phyloP scores from a whole-genome alignment of 176 grass and related monocot species.

The Raddia distichophylla region DNA sequence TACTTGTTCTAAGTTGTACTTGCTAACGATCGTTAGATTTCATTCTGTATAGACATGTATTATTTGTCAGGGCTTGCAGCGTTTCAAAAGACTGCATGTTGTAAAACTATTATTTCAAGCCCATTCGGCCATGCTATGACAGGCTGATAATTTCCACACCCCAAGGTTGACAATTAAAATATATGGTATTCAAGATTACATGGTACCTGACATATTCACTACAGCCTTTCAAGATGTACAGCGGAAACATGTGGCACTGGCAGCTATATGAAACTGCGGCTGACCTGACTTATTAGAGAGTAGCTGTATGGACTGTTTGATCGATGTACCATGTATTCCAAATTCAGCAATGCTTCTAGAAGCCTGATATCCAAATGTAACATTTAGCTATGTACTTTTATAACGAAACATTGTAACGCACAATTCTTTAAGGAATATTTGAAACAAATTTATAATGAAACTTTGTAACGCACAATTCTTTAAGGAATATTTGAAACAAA shows the following conservation, averaged over 20 bases:
- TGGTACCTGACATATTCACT: conserved; percentile 4
- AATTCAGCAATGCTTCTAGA: neutral
- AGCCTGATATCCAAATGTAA: neutral
- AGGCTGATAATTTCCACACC: neutral
- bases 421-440: neutral
- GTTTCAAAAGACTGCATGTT: neutral
- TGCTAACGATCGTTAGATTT: conserved; percentile 33
- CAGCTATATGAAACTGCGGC: neutral
- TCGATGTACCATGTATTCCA: neutral
- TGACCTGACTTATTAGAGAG: neutral
- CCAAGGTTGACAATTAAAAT: conserved; percentile 7
- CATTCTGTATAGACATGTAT: conserved; percentile 43
- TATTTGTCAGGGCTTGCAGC: conserved; percentile 19
- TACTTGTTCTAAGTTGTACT: conserved; percentile 17
- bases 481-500: neutral
- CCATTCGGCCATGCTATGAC: neutral
- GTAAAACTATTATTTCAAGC: neutral
- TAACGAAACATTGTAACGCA: neutral
- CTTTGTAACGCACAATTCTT: neutral
- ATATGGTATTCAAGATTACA: neutral
- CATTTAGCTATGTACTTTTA: neutral
- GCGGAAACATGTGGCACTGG: neutral
- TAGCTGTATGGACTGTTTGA: neutral
- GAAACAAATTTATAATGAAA: neutral
- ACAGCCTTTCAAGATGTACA: neutral